Percentiles rank a stretch among this genome's conserved stretches.
Conservation (phyloP, 176 grass and related monocot genomes). For the Musa acuminata region DNA sequence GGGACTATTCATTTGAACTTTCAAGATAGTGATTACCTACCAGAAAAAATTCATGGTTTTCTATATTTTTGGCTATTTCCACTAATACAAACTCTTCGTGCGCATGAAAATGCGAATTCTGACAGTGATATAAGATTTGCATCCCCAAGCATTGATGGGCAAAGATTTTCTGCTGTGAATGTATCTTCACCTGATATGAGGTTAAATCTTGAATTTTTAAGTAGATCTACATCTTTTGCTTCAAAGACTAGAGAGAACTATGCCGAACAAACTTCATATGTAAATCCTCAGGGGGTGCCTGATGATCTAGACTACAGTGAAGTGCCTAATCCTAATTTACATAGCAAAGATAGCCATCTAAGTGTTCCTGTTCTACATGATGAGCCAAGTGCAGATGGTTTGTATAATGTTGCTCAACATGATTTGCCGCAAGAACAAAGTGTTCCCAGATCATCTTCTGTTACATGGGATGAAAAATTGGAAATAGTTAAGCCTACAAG, state of each 20-base stretch:
- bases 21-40: background rate
- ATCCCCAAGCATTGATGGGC: slow-evolving; percentile 51
- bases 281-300: slow-evolving; percentile 32
- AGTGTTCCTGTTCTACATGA: slow-evolving; percentile 28
- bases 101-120: background rate
- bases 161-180: slow-evolving; percentile 51
- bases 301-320: slow-evolving; percentile 35
- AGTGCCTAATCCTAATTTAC: slow-evolving; percentile 29
- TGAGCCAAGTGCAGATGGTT: slow-evolving; percentile 20
- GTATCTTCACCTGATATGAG: slow-evolving; percentile 50
- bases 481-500: slow-evolving; percentile 55
- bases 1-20: background rate
- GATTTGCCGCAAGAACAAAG: slow-evolving; percentile 27
- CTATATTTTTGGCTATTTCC: background rate
- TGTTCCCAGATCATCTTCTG: slow-evolving; percentile 37
- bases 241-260: slow-evolving; percentile 60
- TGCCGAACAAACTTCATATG: slow-evolving; percentile 47
- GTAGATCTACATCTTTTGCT: slow-evolving; percentile 78
- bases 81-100: slow-evolving; percentile 16
- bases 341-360: slow-evolving; percentile 24
- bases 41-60: background rate
- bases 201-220: slow-evolving; percentile 64
- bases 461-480: slow-evolving; percentile 80
- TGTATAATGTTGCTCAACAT: slow-evolving; percentile 33
- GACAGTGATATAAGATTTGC: background rate